Evolutionary conservation across 1,284 basidiomycete species (phyloP), one percentile per base, ranked within the genome.

Genomic region (Rhodotorula sp.): DNA sequence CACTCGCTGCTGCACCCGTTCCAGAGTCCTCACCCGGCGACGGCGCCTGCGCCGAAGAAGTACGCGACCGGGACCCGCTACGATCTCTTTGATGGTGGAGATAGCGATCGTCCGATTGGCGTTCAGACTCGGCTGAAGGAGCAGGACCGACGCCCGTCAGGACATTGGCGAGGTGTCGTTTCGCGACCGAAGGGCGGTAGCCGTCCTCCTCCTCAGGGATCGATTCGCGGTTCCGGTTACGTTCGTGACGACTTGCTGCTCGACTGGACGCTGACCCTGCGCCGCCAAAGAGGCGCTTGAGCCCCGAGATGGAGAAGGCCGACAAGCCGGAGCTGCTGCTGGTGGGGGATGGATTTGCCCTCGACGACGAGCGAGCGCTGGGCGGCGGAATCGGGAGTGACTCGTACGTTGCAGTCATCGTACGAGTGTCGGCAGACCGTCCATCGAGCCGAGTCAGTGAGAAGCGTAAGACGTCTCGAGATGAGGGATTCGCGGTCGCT

Each of bases 371-470:
- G 62, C 10, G 62, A 37, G 58, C 45, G 62, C 58, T 51, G 17
- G 67, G 62, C n/a, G 62, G 62, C 14, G 60, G 44, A 30, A 64
- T 48, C 5, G 64, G 65, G 33, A 67, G 56, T 12, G 65, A 67
- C n/a, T 67, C 60, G 60, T 61, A 67, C 26, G 26, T 54, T 8
- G 53, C 53, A 26, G 29, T 29, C 53, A 54, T 54, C 29, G 44
- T 22, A 22, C 53, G 33, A 22, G 56, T 3, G n/a, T 18, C 33
- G 7, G n/a, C 22, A 22, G 20, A n/a, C 49, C 22, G 22, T 51
- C 49, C 49, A 24, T n/a, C 22, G 49, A 24, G 22, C 49, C 22
- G 8, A 4, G 22, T 12, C 1, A 15, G 14, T 18, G n/a, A n/a
- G 53, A 29, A 54, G 12, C 6, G 6, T 2, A n/a, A 54, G 49